These are phyloP conservation scores for Helminthosporium solani DNA, from an alignment of 2,329 filamentous ascomycete species.

Conservation along the genomic window DNA sequence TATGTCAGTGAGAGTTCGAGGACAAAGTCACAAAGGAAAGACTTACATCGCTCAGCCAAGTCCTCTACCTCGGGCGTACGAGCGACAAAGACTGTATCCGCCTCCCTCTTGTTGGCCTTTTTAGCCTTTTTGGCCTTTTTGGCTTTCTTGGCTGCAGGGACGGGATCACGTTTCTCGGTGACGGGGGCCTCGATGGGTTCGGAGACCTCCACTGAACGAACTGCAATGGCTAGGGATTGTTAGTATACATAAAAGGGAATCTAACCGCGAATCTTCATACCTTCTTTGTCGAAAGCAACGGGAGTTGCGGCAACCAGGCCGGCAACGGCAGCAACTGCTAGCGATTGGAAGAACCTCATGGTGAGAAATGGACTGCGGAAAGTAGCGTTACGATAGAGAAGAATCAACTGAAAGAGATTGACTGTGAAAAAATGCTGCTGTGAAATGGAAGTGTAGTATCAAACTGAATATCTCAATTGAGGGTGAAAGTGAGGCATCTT, in stretches of 20 bases:
- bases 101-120: background rate
- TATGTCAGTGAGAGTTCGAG: background rate
- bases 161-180: background rate
- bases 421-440: no score
- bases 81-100: conserved; percentile 1
- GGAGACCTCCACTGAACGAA: conserved; percentile 1
- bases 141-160: background rate
- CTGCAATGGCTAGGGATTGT: conserved; percentile 1
- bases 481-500: no score
- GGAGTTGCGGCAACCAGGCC: conserved; percentile 8
- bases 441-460: no score
- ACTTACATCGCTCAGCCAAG: conserved; percentile 1
- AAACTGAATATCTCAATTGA: no score
- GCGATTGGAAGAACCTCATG: conserved; percentile 9
- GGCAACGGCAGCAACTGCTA: conserved; percentile 6
- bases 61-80: conserved; percentile 1
- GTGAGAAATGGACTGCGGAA: no score
- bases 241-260: background rate
- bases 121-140: conserved; percentile 3
- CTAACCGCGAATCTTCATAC: background rate
- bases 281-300: conserved; percentile 2
- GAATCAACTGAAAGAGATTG: no score
- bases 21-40: background rate
- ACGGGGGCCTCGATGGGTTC: background rate
- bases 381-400: no score